These are phyloP conservation scores for Cystofilobasidium macerans DNA, from an alignment of 768 basidiomycete species.

Conservation along the genomic window DNA sequence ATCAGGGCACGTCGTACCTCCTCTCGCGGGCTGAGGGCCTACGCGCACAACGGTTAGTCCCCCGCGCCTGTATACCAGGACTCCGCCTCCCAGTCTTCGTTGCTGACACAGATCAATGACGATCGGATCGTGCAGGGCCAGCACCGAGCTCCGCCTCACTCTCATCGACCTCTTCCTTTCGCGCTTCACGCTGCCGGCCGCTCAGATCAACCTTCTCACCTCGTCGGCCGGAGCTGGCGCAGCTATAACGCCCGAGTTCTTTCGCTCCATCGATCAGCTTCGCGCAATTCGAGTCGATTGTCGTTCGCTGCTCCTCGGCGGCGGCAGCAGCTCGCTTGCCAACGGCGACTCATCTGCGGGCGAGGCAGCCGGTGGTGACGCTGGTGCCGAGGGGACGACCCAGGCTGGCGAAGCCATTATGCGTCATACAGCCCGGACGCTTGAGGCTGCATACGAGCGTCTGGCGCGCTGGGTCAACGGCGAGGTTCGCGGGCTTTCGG, in stretches of 20 bases:
- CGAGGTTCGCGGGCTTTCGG: background rate
- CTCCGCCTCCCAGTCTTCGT: background rate
- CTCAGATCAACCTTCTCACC: conserved; percentile 61
- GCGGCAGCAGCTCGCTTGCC: background rate
- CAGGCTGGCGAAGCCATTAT: conserved; percentile 12
- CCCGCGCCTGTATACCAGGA: background rate
- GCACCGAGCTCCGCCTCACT: conserved; percentile 49
- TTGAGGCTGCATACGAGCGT: background rate
- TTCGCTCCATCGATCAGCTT: conserved; percentile 75
- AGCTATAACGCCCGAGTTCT: conserved; percentile 61
- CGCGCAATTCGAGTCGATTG: conserved; percentile 75
- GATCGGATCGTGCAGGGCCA: conserved; percentile 28
- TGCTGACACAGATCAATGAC: background rate
- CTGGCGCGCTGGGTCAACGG: background rate
- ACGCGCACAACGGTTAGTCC: conserved; percentile 55
- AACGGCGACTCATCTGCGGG: background rate
- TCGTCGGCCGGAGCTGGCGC: conserved; percentile 73
- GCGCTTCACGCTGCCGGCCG: conserved; percentile 69
- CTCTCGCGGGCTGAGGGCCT: conserved; percentile 73
- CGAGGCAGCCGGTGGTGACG: background rate
- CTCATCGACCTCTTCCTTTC: conserved; percentile 69
- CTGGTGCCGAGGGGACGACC: background rate
- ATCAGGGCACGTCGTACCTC: conserved; percentile 62
- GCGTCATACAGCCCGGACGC: background rate
- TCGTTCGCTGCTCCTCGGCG: conserved; percentile 57